Base-by-base conservation (phyloP, 2,329 filamentous ascomycete species). In the Microcera coccophila region DNA sequence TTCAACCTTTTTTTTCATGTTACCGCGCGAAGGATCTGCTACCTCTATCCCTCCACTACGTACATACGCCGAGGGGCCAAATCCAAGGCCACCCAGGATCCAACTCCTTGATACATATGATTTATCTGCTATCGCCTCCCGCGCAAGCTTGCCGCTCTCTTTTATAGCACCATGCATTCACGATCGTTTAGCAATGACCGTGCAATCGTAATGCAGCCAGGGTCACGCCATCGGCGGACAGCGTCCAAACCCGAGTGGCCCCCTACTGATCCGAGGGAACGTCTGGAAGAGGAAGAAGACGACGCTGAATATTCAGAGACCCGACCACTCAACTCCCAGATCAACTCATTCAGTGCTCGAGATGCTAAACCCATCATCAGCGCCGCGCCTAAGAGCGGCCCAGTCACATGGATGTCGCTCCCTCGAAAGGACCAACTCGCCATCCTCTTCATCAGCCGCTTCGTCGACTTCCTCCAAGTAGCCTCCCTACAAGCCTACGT, bases 401-500 rank as follows among this genome's bases (percentile, higher is more conserved):
- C 76, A 1, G 78, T 86, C 32, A 80, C 82, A 49, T 90, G 85
- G 86, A 69, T 72, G 41, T 80, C 81, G 1, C 69, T 90, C 1
- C 86, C 86, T 2, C 74, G 79, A 36, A 90, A 87, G 62, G 74
- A 79, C 46, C 85, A 90, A 60, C 72, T 90, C 5, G 66, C 78
- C 24, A 81, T 90, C 39, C 66, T 90, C 17, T 86, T 84, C 10
- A 68, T 88, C 19, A 80, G 82, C 36, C 80, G 85, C 14, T 68
- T 89, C 7, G 84, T 84, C 8, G 85, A 90, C 60, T 87, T 86
- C 35, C 66, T 90, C 28, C 84, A 85, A 4, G 78, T 87, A 45
- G 85, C 83, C 5, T 82, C 77, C 2, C 62, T 85, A 24, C 78
- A 84, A 57, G 76, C 81, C 32, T 90, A 88, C 61, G 77, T 90